Evolutionary conservation across 257 asterid genomes (phyloP).

Genomic region (Capsicum chinense): DNA sequence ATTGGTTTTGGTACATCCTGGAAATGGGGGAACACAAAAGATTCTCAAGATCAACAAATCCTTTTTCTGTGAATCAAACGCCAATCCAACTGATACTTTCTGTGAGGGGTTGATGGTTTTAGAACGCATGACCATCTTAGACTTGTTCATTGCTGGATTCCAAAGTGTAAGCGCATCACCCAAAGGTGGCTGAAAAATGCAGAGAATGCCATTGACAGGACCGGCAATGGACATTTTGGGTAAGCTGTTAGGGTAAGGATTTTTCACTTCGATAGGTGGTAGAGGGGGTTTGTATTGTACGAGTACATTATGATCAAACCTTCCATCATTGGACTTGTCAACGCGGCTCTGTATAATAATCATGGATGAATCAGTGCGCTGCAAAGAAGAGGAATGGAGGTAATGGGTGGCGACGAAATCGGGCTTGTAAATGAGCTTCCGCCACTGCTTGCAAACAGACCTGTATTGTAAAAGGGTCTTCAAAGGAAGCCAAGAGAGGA

Average conservation of each 20-base stretch:
- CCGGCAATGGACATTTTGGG: background rate
- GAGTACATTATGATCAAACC: background rate
- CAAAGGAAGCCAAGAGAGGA: background rate
- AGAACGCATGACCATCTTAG: background rate
- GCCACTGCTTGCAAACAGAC: slow-evolving; percentile 17
- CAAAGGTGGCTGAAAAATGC: background rate
- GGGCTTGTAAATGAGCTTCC: background rate
- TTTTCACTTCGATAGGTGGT: background rate
- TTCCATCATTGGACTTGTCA: background rate
- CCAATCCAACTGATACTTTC: background rate
- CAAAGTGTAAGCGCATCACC: background rate
- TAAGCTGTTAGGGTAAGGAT: background rate
- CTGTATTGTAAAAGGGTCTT: slow-evolving; percentile 17
- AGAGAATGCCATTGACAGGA: background rate
- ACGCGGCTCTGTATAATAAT: background rate
- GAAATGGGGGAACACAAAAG: background rate
- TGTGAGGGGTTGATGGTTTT: background rate
- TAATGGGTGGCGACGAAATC: background rate
- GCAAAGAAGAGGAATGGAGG: background rate
- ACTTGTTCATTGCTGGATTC: background rate
- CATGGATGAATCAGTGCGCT: background rate
- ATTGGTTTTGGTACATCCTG: background rate
- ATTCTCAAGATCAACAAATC: background rate
- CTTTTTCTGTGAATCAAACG: background rate
- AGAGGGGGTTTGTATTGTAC: background rate